Base-by-base conservation (phyloP, 805 yeast genomes). In the Sugiyamaella smithiae region DNA sequence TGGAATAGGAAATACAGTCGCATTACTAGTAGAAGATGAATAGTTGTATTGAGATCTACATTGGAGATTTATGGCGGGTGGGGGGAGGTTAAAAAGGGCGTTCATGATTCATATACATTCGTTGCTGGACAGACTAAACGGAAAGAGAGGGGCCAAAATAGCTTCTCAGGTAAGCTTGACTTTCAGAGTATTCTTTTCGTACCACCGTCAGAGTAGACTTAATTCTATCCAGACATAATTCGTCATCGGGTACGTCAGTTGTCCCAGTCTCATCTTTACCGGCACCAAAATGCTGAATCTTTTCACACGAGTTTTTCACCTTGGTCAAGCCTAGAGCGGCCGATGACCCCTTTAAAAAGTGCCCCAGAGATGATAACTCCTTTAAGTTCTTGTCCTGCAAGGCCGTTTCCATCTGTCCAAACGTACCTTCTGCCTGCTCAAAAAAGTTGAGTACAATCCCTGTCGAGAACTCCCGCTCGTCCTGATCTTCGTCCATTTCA, bases 401-500 rank as follows among this genome's bases (percentile, higher is more conserved):
- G n/a, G 79, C 76, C 5, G 68, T 68, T 49, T 82, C 84, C 64
- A 93, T 85, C 54, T 86, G 80, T 32, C 67, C 70, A 60, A 90
- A 86, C 0, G 96, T 91, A 16, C 81, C 84, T 51, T 75, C 74
- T 4, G 95, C 96, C 68, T 93, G 99, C 49, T 88, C 96, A 50
- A 85, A 87, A 66, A 87, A 91, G 26, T 95, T 89, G 52, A 78
- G 78, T 47, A 91, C 84, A 49, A 93, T 73, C 31, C 85, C 76
- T 58, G 80, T 73, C 28, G 91, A 83, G 71, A 93, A 93, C 5
- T 88, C 96, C 51, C 90, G 93, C 47, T 67, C 71, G 12, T 57
- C 66, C 62, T 86, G 96, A 60, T 91, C 98, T 62, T 91, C 97
- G 67, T 93, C 99, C 97, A 93, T 90, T 46, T 87, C 82, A 44